Evolutionary conservation across 495 filamentous ascomycete species (phyloP).

Genomic region (Trichoderma asperelloides): DNA sequence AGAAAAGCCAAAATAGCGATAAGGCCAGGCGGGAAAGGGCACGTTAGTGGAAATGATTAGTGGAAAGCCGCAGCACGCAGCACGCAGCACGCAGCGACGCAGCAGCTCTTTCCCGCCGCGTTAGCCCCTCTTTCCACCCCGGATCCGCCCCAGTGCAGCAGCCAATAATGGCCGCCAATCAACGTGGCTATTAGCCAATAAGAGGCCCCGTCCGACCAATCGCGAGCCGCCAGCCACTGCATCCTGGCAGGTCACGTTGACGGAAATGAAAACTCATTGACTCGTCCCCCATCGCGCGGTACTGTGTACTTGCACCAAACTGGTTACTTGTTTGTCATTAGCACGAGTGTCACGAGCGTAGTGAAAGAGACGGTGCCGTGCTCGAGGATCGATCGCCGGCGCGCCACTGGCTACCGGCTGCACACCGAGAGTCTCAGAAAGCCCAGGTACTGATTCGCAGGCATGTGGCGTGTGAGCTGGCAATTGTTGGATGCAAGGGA

Average conservation of each 20-base stretch:
- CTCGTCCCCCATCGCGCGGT: not conserved
- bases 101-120: not conserved
- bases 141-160: not conserved
- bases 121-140: not conserved
- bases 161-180: not conserved
- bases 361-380: not conserved
- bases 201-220: not conserved
- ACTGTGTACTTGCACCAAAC: not conserved
- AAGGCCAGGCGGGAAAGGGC: not conserved
- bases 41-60: too few relatives aligned
- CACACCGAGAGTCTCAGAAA: not conserved
- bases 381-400: too few relatives aligned
- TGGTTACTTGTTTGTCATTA: not conserved
- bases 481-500: not conserved
- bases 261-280: not conserved
- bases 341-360: not conserved
- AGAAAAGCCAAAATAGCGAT: not conserved
- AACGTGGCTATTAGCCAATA: conserved; percentile 3
- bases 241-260: not conserved
- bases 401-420: not conserved
- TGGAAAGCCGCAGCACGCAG: not conserved
- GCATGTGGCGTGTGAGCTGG: not conserved
- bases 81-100: not conserved
- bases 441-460: too few relatives aligned
- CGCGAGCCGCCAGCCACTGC: not conserved